Conservation (phyloP, 2,329 filamentous ascomycete genomes). For the Pseudogymnoascus sp. region DNA sequence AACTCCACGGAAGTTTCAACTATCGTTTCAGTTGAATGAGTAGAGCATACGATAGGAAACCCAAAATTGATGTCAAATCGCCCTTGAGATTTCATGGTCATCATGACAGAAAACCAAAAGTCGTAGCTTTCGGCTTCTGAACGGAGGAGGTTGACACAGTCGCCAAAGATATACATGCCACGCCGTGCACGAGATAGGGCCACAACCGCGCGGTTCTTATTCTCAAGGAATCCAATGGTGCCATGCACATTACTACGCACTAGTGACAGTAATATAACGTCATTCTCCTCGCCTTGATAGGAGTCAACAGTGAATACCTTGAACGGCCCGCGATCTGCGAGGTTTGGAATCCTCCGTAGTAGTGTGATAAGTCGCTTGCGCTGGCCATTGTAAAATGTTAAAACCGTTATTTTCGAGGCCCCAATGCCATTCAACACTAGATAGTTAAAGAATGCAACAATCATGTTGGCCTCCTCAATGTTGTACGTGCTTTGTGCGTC, state of each 20-base stretch:
- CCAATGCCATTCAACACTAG: slow-evolving; percentile 59
- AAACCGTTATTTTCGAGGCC: slow-evolving; percentile 59
- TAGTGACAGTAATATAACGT: slow-evolving; percentile 70
- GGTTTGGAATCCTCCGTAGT: slow-evolving; percentile 34
- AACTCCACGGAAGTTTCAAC: slow-evolving; percentile 49
- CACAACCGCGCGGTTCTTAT: slow-evolving; percentile 51
- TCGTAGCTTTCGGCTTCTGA: slow-evolving; percentile 16
- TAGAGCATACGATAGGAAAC: slow-evolving; percentile 56
- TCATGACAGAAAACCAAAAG: slow-evolving; percentile 28
- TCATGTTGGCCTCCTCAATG: slow-evolving; percentile 63
- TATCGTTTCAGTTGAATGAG: slow-evolving; percentile 44
- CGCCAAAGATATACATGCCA: slow-evolving; percentile 81
- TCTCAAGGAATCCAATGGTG: slow-evolving; percentile 65
- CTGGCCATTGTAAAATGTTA: slow-evolving; percentile 87
- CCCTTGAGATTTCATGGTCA: slow-evolving; percentile 33
- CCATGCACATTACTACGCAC: slow-evolving; percentile 57
- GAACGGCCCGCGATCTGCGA: slow-evolving; percentile 25
- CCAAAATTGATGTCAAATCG: slow-evolving; percentile 28
- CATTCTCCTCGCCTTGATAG: slow-evolving; percentile 88
- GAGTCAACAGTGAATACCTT: slow-evolving; percentile 78
- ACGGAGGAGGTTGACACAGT: slow-evolving; percentile 43
- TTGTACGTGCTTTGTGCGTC: slow-evolving; percentile 62
- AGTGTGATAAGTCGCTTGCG: slow-evolving; percentile 52
- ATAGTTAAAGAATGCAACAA: slow-evolving; percentile 64
- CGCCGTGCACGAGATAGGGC: slow-evolving; percentile 61